Evolutionary conservation across 2,329 filamentous ascomycete species (phyloP).

Genomic region (Hypoxylon sp.): DNA sequence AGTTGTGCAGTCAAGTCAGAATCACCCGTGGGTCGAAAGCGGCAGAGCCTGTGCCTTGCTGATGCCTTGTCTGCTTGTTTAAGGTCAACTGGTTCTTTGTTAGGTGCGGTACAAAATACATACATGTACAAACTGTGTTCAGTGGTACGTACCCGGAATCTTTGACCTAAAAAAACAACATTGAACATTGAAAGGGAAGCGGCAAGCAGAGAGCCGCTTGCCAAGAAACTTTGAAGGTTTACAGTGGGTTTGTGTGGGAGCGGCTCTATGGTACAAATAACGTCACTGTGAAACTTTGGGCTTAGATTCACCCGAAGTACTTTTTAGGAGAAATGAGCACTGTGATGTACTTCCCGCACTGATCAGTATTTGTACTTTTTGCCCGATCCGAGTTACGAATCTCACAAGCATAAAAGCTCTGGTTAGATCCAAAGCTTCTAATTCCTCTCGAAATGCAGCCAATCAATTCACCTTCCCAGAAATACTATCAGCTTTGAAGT

Average conservation of each 20-base stretch:
- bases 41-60: constrained; percentile 29
- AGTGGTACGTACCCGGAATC: constrained; percentile 2
- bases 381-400: constrained; percentile 22
- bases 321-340: constrained; percentile 4
- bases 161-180: constrained; percentile 4
- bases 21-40: constrained; percentile 37
- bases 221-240: constrained; percentile 18
- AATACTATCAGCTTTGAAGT: constrained; percentile 17
- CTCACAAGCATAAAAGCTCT: constrained; percentile 26
- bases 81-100: neutral
- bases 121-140: neutral
- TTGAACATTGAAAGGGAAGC: neutral
- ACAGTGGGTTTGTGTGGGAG: constrained; percentile 17
- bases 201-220: constrained; percentile 25
- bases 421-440: constrained; percentile 30
- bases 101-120: constrained; percentile 3
- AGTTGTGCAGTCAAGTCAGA: constrained; percentile 29
- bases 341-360: constrained; percentile 17
- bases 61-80: neutral
- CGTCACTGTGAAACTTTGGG: constrained; percentile 36
- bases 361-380: constrained; percentile 24
- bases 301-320: constrained; percentile 5
- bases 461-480: constrained; percentile 34
- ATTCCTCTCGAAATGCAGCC: constrained; percentile 26
- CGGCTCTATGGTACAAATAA: constrained; percentile 29